Evolutionary conservation across 1,139 yeast species (phyloP).

Genomic region (Blastobotrys aristatus): DNA sequence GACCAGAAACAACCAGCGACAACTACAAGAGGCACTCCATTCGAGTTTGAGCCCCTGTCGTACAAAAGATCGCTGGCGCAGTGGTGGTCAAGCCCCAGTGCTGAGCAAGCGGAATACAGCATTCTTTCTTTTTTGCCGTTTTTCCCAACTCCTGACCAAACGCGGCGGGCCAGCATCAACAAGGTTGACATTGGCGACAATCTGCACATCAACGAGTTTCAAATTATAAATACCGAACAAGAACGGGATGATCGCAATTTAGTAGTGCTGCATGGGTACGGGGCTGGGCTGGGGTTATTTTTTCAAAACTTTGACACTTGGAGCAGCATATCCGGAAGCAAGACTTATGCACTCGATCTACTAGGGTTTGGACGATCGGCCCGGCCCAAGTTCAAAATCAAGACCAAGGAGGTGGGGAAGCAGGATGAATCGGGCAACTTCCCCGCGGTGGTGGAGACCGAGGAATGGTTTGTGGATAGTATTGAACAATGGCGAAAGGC

Average conservation of each 20-base stretch:
- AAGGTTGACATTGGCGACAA: slow-evolving; percentile 46
- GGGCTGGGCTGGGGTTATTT: slow-evolving; percentile 76
- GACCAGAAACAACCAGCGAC: not conserved
- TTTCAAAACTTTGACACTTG: slow-evolving; percentile 59
- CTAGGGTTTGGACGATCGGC: slow-evolving; percentile 79
- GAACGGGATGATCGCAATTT: slow-evolving; percentile 35
- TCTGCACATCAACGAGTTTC: slow-evolving; percentile 51
- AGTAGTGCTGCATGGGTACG: slow-evolving; percentile 80
- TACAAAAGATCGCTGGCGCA: slow-evolving; percentile 39
- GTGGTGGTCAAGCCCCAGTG: slow-evolving; percentile 39
- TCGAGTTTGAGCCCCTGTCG: slow-evolving; percentile 18
- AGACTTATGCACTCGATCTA: slow-evolving; percentile 65
- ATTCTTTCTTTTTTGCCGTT: slow-evolving; percentile 51
- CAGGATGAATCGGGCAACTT: slow-evolving; percentile 36
- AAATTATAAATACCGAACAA: slow-evolving; percentile 23
- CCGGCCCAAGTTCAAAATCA: slow-evolving; percentile 43
- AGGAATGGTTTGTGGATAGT: slow-evolving; percentile 68
- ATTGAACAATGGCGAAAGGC: slow-evolving; percentile 67
- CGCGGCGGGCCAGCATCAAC: slow-evolving; percentile 44
- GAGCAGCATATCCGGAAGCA: slow-evolving; percentile 34
- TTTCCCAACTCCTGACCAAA: slow-evolving; percentile 47
- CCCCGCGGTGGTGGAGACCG: slow-evolving; percentile 48
- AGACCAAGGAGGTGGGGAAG: slow-evolving; percentile 28
- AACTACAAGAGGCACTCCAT: slow-evolving; percentile 5
- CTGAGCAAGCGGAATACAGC: slow-evolving; percentile 38